phyloP scores from a whole-genome alignment of 2,329 filamentous ascomycete species.

The Nigrograna mackinnonii region DNA sequence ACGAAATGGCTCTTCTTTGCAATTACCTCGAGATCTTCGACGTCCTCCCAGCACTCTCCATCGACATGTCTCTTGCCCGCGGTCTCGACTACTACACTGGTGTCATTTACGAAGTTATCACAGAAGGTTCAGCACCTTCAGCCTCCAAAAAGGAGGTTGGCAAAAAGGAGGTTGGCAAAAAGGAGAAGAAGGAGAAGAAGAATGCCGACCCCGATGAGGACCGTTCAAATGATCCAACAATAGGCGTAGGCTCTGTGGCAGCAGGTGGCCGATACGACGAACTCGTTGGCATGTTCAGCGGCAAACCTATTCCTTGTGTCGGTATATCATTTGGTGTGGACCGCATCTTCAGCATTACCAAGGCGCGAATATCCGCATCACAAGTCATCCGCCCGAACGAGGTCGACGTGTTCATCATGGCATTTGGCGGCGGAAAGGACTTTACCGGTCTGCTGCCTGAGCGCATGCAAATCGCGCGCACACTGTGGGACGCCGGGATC shows the following conservation, averaged over 20 bases:
- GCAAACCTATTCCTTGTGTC: conserved; percentile 88
- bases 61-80: conserved; percentile 87
- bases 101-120: conserved; percentile 87
- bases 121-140: conserved; percentile 70
- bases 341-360: conserved; percentile 90
- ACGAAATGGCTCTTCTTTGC: conserved; percentile 80
- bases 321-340: conserved; percentile 94
- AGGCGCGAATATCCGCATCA: conserved; percentile 70
- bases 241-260: conserved; percentile 73
- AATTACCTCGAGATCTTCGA: conserved; percentile 80
- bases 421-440: conserved; percentile 83
- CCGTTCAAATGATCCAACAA: conserved; percentile 74
- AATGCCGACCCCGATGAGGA: conserved; percentile 60
- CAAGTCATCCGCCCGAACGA: conserved; percentile 67
- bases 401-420: conserved; percentile 93
- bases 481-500: conserved; percentile 84
- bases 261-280: conserved; percentile 90
- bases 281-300: conserved; percentile 90
- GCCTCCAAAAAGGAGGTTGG: too few relatives aligned
- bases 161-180: conserved; percentile 48
- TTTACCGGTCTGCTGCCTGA: conserved; percentile 81
- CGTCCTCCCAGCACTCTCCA: conserved; percentile 74
- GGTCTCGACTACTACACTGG: conserved; percentile 94
- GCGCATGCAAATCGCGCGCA: conserved; percentile 77
- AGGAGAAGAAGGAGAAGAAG: conserved; percentile 31